Percentiles rank a stretch among this genome's conserved stretches.
These are phyloP conservation scores for Priceomyces haplophilus DNA, from an alignment of 805 yeast genomes.

Conservation along the genomic window DNA sequence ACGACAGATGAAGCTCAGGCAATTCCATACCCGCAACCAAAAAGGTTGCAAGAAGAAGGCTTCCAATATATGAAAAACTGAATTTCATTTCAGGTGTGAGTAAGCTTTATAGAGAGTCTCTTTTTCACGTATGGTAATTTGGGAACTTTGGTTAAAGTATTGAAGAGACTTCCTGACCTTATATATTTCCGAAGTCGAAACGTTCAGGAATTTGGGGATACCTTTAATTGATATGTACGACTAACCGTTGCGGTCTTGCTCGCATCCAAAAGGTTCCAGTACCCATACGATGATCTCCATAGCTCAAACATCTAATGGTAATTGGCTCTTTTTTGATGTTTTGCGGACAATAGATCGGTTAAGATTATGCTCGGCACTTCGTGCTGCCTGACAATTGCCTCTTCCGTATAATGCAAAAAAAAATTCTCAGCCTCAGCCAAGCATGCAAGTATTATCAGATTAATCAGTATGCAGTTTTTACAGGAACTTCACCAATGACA, in stretches of 20 bases:
- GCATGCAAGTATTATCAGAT: constrained; percentile 5
- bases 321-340: background rate
- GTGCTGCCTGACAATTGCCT: background rate
- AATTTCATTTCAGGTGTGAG: background rate
- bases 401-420: background rate
- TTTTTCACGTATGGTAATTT: no score
- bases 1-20: constrained; percentile 6
- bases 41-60: background rate
- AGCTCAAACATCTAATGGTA: background rate
- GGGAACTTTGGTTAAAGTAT: no score
- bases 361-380: background rate
- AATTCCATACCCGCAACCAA: constrained; percentile 2
- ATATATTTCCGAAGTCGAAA: no score
- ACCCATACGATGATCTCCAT: background rate
- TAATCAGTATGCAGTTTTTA: constrained; percentile 3
- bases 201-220: no score
- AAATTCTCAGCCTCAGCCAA: background rate
- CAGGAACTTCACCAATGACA: background rate
- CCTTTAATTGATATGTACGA: no score
- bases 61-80: background rate
- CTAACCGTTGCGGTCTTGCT: background rate
- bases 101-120: no score
- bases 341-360: background rate
- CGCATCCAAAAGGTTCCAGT: background rate
- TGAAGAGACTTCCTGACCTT: no score